Evolutionary conservation across 1,284 basidiomycete genomes (phyloP).

Genomic region (Clitocybe nebularis): DNA sequence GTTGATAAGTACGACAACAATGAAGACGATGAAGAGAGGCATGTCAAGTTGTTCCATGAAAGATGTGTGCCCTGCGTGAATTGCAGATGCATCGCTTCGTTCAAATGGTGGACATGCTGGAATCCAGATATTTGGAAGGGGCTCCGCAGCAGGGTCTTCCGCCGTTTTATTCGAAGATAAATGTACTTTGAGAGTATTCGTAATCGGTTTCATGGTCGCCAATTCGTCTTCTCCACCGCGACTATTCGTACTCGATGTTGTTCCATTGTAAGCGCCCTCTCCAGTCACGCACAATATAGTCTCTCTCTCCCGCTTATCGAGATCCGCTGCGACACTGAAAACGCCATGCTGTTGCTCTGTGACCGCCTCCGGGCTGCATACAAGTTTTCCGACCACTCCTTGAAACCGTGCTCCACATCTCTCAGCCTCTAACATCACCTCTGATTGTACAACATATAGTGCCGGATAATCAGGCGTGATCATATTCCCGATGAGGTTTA

Average conservation of each 20-base stretch:
- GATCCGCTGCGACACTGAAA: not conserved
- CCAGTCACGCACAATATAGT: no score
- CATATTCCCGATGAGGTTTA: slow-evolving; percentile 10
- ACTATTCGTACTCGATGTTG: no score
- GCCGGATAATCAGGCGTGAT: slow-evolving; percentile 7
- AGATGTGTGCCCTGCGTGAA: not conserved
- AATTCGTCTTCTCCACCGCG: no score
- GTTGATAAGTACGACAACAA: not conserved
- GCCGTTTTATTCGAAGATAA: no score
- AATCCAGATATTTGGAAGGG: no score
- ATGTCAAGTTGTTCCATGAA: not conserved
- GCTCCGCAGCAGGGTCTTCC: no score
- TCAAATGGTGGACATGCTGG: not conserved
- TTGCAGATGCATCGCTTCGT: not conserved
- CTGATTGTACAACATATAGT: slow-evolving; percentile 4
- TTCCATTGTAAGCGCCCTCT: no score
- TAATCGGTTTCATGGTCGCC: no score
- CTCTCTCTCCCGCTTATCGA: not conserved
- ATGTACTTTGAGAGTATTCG: no score
- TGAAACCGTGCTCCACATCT: not conserved
- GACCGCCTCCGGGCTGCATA: not conserved
- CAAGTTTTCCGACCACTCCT: not conserved
- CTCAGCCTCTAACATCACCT: not conserved
- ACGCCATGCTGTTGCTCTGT: not conserved
- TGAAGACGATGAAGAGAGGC: not conserved